phyloP scores from a whole-genome alignment of 2,329 filamentous ascomycete species.

The Verticillium isaacii region DNA sequence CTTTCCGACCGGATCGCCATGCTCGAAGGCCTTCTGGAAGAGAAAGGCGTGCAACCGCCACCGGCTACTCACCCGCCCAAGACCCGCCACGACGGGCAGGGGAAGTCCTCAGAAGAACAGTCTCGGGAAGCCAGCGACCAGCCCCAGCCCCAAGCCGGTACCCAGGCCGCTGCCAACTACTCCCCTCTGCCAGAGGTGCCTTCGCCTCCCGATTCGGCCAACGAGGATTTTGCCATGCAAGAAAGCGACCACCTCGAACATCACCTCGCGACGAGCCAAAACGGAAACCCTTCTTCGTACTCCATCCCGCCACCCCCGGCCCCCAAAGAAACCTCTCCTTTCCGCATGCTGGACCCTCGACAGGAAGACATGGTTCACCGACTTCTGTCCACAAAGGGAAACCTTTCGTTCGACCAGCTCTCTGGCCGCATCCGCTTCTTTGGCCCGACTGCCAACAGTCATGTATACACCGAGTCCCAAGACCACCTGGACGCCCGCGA shows the following conservation, averaged over 20 bases:
- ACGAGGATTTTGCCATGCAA: conserved; percentile 22
- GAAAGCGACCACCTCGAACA: conserved; percentile 20
- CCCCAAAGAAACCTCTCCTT: conserved; percentile 24
- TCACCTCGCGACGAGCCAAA: conserved; percentile 14
- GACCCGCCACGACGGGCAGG: conserved; percentile 32
- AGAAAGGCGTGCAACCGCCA: conserved; percentile 43
- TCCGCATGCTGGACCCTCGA: conserved; percentile 31
- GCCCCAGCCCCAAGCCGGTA: not conserved
- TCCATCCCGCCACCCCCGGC: conserved; percentile 12
- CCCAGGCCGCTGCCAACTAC: conserved; percentile 1
- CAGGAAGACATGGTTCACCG: conserved; percentile 43
- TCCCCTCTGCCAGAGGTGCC: conserved; percentile 18
- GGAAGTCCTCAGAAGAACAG: conserved; percentile 21
- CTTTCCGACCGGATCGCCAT: conserved; percentile 48
- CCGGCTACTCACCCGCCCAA: conserved; percentile 49
- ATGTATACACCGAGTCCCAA: conserved; percentile 39
- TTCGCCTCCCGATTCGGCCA: conserved; percentile 26
- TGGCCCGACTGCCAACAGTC: conserved; percentile 47
- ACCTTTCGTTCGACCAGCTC: conserved; percentile 46
- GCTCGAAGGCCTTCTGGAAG: conserved; percentile 45
- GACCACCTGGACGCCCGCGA: conserved; percentile 30
- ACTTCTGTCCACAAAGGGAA: conserved; percentile 43
- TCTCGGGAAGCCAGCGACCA: not conserved
- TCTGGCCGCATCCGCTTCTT: conserved; percentile 47
- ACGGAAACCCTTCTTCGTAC: not conserved